phyloP scores from a whole-genome alignment of 495 filamentous ascomycete species.

The Clavariopsis aquatica region DNA sequence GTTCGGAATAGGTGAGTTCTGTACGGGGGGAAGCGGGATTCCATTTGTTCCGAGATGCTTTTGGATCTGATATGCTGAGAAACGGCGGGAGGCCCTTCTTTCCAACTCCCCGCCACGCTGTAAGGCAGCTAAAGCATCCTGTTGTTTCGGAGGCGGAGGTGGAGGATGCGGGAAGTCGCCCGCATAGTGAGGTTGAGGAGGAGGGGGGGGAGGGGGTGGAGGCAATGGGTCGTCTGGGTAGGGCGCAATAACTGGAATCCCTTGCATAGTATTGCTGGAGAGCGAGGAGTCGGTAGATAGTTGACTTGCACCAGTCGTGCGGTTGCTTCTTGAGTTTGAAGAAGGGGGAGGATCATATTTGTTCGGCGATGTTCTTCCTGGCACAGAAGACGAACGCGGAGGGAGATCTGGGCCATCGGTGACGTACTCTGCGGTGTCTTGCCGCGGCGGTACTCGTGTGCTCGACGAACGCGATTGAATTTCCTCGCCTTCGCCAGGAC shows the following conservation, averaged over 20 bases:
- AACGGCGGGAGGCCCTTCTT: constrained; percentile 84
- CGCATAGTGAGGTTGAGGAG: constrained; percentile 51
- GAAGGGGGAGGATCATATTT: constrained; percentile 42
- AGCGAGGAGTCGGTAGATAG: constrained; percentile 54
- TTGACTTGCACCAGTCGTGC: constrained; percentile 50
- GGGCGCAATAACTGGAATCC: constrained; percentile 65
- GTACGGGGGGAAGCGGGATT: constrained; percentile 78
- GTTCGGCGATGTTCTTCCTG: constrained; percentile 41
- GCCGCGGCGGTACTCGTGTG: constrained; percentile 48
- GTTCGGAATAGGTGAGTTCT: constrained; percentile 86
- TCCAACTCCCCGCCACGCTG: constrained; percentile 93
- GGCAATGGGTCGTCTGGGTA: constrained; percentile 61
- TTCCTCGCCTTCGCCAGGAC: constrained; percentile 62
- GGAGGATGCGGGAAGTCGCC: constrained; percentile 39
- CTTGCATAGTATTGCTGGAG: constrained; percentile 69
- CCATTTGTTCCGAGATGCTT: constrained; percentile 87
- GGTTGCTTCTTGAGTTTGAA: constrained; percentile 45
- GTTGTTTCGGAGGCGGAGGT: constrained; percentile 67
- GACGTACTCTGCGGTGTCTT: constrained; percentile 52
- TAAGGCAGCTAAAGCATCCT: constrained; percentile 87
- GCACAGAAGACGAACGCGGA: constrained; percentile 51
- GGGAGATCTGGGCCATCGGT: constrained; percentile 50
- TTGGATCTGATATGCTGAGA: constrained; percentile 92
- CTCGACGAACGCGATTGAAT: constrained; percentile 44
- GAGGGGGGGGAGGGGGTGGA: constrained; percentile 50